Conservation (phyloP, 1,284 basidiomycete genomes). For the Uromyces viciae-fabae region DNA sequence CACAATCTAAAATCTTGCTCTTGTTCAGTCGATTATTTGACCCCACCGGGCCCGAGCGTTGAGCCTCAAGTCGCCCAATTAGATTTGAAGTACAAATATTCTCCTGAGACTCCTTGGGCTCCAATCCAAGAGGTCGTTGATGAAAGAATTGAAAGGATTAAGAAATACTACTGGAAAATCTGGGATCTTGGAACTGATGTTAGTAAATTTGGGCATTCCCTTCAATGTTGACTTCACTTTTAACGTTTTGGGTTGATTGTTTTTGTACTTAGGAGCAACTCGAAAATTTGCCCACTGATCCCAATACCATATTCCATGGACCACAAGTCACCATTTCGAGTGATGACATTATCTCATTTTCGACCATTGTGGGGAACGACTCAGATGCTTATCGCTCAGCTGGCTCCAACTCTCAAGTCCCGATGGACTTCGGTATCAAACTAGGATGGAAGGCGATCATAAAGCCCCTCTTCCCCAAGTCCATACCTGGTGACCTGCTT, state of each 20-base stretch:
- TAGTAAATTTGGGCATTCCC: neutral
- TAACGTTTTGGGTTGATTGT: slow-evolving; percentile 18
- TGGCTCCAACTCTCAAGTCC: slow-evolving; percentile 69
- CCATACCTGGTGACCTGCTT: slow-evolving; percentile 85
- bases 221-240: neutral
- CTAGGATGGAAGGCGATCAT: slow-evolving; percentile 98
- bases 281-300: slow-evolving; percentile 68
- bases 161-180: slow-evolving; percentile 70
- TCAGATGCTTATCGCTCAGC: slow-evolving; percentile 70
- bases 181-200: slow-evolving; percentile 75
- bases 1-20: neutral
- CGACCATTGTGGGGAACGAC: slow-evolving; percentile 66
- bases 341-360: slow-evolving; percentile 78
- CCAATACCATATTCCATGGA: slow-evolving; percentile 68
- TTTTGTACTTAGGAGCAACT: slow-evolving; percentile 62
- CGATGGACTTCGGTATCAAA: slow-evolving; percentile 99
- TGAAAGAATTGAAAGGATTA: slow-evolving; percentile 29
- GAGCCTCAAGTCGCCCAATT: slow-evolving; percentile 29
- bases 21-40: slow-evolving; percentile 26
- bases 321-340: slow-evolving; percentile 76
- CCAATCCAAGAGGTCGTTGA: slow-evolving; percentile 39
- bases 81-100: slow-evolving; percentile 39
- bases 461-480: slow-evolving; percentile 88
- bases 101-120: slow-evolving; percentile 45
- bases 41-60: neutral